Evolutionary conservation across 768 basidiomycete genomes (phyloP).

Genomic region (Lactarius psammicola): DNA sequence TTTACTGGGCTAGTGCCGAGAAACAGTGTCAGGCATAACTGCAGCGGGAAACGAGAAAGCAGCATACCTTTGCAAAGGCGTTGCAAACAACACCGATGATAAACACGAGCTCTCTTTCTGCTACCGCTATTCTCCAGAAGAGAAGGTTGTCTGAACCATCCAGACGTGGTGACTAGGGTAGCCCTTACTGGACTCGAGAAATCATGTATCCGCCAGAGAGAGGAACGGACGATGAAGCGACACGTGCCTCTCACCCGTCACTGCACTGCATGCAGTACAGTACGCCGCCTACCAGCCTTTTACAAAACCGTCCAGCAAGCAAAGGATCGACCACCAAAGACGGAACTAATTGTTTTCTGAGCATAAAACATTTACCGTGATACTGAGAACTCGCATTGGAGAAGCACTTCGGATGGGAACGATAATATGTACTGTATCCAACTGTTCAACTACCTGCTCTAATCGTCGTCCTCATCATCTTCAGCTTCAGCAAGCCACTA

Average conservation of each 20-base stretch:
- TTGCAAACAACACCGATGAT: constrained; percentile 75
- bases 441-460: neutral
- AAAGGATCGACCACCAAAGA: too few relatives aligned
- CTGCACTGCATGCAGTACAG: too few relatives aligned
- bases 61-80: constrained; percentile 68
- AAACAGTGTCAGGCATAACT: neutral
- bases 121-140: neutral
- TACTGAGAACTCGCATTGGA: neutral
- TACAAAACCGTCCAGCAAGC: neutral
- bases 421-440: neutral
- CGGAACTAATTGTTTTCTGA: neutral
- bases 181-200: too few relatives aligned
- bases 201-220: too few relatives aligned
- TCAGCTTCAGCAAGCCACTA: constrained; percentile 91
- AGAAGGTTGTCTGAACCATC: too few relatives aligned
- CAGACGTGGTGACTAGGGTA: too few relatives aligned
- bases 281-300: too few relatives aligned
- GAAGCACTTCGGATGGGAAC: neutral
- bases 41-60: neutral
- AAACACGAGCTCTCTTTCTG: constrained; percentile 38
- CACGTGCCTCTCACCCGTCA: too few relatives aligned
- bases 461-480: constrained; percentile 55
- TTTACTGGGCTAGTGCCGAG: constrained; percentile 51
- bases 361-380: neutral
- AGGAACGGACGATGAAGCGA: neutral